A percentile compares a stretch with the other conserved stretches of the same genome.
Conservation (phyloP, 768 basidiomycete species). For the Termitomyces sp. region DNA sequence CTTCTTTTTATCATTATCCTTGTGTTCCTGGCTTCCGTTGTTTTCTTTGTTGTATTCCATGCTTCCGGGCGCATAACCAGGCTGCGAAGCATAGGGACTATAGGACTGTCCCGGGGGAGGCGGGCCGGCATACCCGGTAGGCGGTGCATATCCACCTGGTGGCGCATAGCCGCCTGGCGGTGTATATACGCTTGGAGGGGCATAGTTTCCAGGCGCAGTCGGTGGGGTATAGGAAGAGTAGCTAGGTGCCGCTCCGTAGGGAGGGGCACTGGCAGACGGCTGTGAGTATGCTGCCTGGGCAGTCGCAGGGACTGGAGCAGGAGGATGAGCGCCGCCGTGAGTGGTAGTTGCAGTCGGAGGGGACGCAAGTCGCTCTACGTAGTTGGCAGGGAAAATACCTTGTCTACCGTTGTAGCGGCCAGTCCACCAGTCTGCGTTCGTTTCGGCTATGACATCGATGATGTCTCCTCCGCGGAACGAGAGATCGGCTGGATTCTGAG, state of each 20-base stretch:
- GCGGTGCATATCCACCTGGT: slow-evolving; percentile 2
- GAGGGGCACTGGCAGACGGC: not conserved
- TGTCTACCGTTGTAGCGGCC: slow-evolving; percentile 57
- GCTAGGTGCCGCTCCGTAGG: not conserved
- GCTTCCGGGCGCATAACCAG: not conserved
- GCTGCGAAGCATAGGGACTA: slow-evolving; percentile 7
- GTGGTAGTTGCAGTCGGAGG: slow-evolving; percentile 6
- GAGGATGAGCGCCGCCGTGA: slow-evolving; percentile 3
- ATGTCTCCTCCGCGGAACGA: slow-evolving; percentile 69
- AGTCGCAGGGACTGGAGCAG: slow-evolving; percentile 7
- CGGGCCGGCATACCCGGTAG: slow-evolving; percentile 7
- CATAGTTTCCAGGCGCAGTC: not conserved
- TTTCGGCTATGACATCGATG: slow-evolving; percentile 69
- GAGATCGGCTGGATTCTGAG: slow-evolving; percentile 68
- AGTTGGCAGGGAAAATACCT: slow-evolving; percentile 73
- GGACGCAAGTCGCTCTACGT: slow-evolving; percentile 51
- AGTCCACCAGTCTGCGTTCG: slow-evolving; percentile 84
- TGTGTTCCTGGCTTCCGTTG: not conserved
- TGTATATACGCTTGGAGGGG: not conserved
- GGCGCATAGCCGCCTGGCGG: slow-evolving; percentile 1
- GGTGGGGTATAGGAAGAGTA: slow-evolving; percentile 7
- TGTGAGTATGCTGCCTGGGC: slow-evolving; percentile 3
- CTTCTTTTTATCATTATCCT: slow-evolving; percentile 39
- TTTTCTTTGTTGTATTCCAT: not conserved
- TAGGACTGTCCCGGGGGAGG: slow-evolving; percentile 10